Conservation (phyloP, 2,329 filamentous ascomycete species). For the Microcyclospora pomicola region DNA sequence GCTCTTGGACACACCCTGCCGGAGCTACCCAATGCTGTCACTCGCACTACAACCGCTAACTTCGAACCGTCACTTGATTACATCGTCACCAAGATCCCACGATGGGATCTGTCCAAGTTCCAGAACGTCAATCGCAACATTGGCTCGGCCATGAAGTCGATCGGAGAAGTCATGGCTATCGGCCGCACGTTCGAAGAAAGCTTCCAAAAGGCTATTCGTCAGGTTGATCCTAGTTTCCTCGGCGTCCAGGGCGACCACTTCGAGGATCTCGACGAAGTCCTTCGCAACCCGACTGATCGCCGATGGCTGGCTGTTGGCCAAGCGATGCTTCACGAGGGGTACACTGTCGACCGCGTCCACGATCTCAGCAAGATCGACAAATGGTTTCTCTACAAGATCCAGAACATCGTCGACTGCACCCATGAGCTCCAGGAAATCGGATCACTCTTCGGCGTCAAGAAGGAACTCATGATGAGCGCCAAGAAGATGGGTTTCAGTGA, state of each 20-base stretch:
- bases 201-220: constrained; percentile 96
- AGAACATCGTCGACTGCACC: constrained; percentile 89
- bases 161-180: constrained; percentile 98
- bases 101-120: constrained; percentile 98
- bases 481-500: constrained; percentile 99
- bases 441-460: constrained; percentile 69
- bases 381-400: constrained; percentile 97
- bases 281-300: constrained; percentile 87
- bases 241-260: constrained; percentile 95
- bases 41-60: constrained; percentile 96
- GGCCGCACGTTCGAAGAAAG: constrained; percentile 97
- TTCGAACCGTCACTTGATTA: constrained; percentile 97
- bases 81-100: constrained; percentile 95
- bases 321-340: constrained; percentile 94
- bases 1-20: constrained; percentile 89
- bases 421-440: constrained; percentile 74
- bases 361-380: constrained; percentile 97
- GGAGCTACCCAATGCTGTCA: constrained; percentile 93
- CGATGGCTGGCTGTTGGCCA: constrained; percentile 96
- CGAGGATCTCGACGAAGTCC: constrained; percentile 76
- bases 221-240: constrained; percentile 82
- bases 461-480: constrained; percentile 75
- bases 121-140: constrained; percentile 97
- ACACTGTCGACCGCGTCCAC: constrained; percentile 81
- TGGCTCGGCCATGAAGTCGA: constrained; percentile 96